Base-by-base conservation (phyloP, 2,329 filamentous ascomycete species). In the Hymenoscyphus scutula region DNA sequence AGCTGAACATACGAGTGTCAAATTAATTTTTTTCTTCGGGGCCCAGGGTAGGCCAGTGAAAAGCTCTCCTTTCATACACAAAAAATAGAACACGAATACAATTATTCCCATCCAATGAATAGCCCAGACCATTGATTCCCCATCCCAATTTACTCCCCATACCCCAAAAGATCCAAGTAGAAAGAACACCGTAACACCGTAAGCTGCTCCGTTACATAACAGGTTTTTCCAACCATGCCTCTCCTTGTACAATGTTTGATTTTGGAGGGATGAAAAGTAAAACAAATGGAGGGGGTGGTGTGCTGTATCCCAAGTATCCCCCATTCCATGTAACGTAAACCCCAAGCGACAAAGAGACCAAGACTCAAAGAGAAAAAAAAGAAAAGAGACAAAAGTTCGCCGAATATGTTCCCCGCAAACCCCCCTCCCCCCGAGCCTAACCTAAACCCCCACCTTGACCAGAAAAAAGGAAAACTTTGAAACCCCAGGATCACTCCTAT, bases 291-390 rank as follows among this genome's bases (percentile, higher is more conserved):
- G 41, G 41, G n/a, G 23, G 41, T n/a, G n/a, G n/a, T n/a, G 41
- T 48, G 41, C 41, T 48, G 41, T 48, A 48, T 48, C 41, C 41
- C 41, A 48, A 48, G 2, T 48, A 10, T 34, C 41, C 41, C 19
- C 41, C n/a, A n/a, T n/a, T n/a, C n/a, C n/a, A 48, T 48, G 41
- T 23, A 48, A 48, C 41, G 19, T 48, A 48, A 48, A 48, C 41
- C 38, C 38, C 38, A 19, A 45, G 19, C n/a, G 17, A n/a, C 17
- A 10, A 41, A 3, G 2, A 15, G 17, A 1, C 37, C 29, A 30
- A 34, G 8, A 45, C 38, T 5, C n/a, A n/a, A n/a, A n/a, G n/a
- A n/a, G n/a, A n/a, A n/a, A n/a, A n/a, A n/a, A 45, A 19, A 45
- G 23, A 25, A 23, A 10, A 23, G n/a, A 48, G 41, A 19, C 15